Evolutionary conservation across 1,139 yeast genomes (phyloP), one percentile per base, ranked within the genome.

Genomic region (Hemisphaericaspora subhashii): DNA sequence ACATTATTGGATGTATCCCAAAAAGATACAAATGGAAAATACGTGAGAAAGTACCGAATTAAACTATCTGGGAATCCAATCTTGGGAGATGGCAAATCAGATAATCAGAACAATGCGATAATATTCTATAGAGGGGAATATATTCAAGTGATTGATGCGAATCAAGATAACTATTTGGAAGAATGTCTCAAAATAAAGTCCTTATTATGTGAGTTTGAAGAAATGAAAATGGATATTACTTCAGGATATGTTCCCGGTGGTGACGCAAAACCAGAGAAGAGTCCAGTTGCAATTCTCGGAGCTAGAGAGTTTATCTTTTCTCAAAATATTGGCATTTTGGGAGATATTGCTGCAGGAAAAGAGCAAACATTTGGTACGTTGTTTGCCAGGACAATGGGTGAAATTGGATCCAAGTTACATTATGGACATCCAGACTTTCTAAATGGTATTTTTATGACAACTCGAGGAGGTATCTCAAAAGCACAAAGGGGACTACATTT

Each of bases 291-390:
- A 42, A 90, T 92, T 63, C 88, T 92, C 55, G 98, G 98, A 82
- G 98, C 98, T 41, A 86, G 98, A 76, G 98, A 92, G 72, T 92
- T 92, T 71, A 92, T 92, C 72, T 92, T 92, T 86, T 88, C 97
- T 47, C 98, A 92, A 70, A 92, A 90, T 74, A 85, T 95, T 52
- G 98, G 98, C 84, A 87, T 92, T 58, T 79, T 92, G 54, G 98
- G 98, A 83, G 98, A 92, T 70, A 94, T 92, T 66, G 98, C 98
- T 56, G 98, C 98, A 52, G 98, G 98, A 81, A 92, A 92, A 74
- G 98, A 92, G 79, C 98, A 92, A 70, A 92, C 98, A 53, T 92
- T 92, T 63, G 98, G 98, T 83, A 92, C 98, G 10, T 74, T 92
- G 64, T 92, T 92, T 60, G 95, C 98, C 30, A 86, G 98, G 79